Base-by-base conservation (phyloP, 2,329 filamentous ascomycete species). In the Trichoderma koningiopsis region DNA sequence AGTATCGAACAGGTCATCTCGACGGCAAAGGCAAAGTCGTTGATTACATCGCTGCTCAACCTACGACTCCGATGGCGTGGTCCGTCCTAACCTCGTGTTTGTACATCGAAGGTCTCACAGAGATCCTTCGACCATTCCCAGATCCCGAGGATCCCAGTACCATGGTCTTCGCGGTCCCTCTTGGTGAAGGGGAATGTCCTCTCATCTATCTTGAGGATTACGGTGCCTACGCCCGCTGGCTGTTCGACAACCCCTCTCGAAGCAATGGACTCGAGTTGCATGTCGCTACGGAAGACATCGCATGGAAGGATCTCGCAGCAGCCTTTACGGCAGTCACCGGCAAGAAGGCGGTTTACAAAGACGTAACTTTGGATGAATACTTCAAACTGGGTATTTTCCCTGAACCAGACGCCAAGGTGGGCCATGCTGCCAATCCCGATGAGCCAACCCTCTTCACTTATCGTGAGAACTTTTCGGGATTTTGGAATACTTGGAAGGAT, bases 401-500 rank as follows among this genome's bases (percentile, higher is more conserved):
- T 5, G n/a, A 61, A 13, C 58, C 58, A 29, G 58, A 61, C 6
- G 31, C 19, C 19, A 49, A 31, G 0, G 1, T 61, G 40, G 58
- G 58, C 33, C 61, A 64, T 37, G 37, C 61, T 14, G 29, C 61
- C 2, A 47, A 64, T 29, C 24, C 16, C 5, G 27, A 64, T 2
- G 27, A 64, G n/a, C n/a, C 61, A 5, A 64, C 61, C 27, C 24
- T 64, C 5, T 35, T 53, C 29, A 64, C 61, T 5, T 64, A 37
- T 8, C 49, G 61, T 19, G 47, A 64, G 29, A 64, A 40, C 61
- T 64, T 53, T 2, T 31, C 47, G 4, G 61, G 61, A 5, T 64
- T 64, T n/a, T 64, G 47, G 61, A 64, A 37, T n/a, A 33, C 33
- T 8, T 64, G 61, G 61, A 64, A 64, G 24, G 47, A 64, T 55